These are phyloP conservation scores for Erodium moschatum DNA, from an alignment of 441 rosid genomes.

Conservation along the genomic window DNA sequence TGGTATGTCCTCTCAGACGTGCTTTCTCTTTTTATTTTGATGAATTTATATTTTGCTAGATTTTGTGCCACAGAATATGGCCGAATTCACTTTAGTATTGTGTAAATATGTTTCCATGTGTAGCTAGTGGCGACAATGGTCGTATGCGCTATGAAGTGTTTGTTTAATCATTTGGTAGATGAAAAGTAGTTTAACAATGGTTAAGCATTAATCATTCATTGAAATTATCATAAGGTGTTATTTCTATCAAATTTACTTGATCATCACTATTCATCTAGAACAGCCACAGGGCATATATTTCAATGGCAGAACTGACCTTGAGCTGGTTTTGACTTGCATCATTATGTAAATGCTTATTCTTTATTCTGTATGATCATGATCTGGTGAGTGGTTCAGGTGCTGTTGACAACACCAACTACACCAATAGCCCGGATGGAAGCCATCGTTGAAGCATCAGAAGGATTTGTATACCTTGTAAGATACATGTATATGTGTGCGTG, in stretches of 20 bases:
- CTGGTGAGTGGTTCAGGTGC: slow-evolving; percentile 40
- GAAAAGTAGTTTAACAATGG: too few species aligned
- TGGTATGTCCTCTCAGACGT: slow-evolving; percentile 28
- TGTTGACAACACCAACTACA: slow-evolving; percentile 89
- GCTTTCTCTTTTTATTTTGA: not conserved
- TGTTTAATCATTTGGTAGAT: too few species aligned
- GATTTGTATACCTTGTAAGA: slow-evolving; percentile 87
- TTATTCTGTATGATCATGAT: slow-evolving; percentile 12
- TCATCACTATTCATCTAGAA: too few species aligned
- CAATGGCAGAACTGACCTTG: not conserved
- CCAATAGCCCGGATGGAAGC: slow-evolving; percentile 73
- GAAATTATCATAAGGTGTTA: too few species aligned
- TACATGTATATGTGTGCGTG: not conserved
- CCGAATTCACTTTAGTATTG: too few species aligned
- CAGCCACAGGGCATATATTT: too few species aligned
- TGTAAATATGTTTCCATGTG: too few species aligned
- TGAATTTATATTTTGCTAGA: not conserved
- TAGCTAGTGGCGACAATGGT: too few species aligned
- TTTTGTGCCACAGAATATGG: not conserved
- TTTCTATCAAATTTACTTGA: too few species aligned
- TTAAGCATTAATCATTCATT: too few species aligned
- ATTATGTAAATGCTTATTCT: not conserved
- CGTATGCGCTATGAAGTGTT: too few species aligned
- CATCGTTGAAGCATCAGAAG: slow-evolving; percentile 78
- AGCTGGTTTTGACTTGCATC: not conserved